phyloP scores from a whole-genome alignment of 305 asterid genomes.

The Fraxinus paxiana region DNA sequence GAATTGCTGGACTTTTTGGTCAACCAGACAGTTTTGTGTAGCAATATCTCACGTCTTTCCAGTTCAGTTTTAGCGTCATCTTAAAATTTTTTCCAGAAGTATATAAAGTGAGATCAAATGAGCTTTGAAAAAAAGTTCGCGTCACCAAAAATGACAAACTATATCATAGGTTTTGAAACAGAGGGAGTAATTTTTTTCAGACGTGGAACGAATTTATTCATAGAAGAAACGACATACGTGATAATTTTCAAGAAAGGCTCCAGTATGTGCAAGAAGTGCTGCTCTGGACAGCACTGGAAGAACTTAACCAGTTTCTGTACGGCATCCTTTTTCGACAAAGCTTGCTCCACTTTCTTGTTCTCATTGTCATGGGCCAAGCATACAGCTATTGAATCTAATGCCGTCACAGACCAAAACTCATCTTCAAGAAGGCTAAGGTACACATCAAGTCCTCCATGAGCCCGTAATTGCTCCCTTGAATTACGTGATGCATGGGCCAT shows the following conservation, averaged over 20 bases:
- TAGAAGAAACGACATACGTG: slow-evolving; percentile 57
- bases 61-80: background rate
- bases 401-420: slow-evolving; percentile 91
- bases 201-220: background rate
- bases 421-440: slow-evolving; percentile 94
- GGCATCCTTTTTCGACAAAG: slow-evolving; percentile 84
- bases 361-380: slow-evolving; percentile 98
- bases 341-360: slow-evolving; percentile 88
- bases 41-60: background rate
- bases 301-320: slow-evolving; percentile 86
- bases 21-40: background rate
- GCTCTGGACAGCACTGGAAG: slow-evolving; percentile 92
- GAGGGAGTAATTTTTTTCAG: background rate
- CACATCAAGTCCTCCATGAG: slow-evolving; percentile 96
- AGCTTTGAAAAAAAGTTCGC: background rate
- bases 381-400: slow-evolving; percentile 94
- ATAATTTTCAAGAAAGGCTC: slow-evolving; percentile 97
- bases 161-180: background rate
- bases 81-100: background rate
- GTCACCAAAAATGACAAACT: background rate
- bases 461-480: slow-evolving; percentile 96
- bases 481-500: slow-evolving; percentile 99
- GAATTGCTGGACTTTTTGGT: background rate
- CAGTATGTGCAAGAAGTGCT: slow-evolving; percentile 86
- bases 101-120: background rate